Conservation (phyloP, 805 yeast genomes). For the Cyberlindnera sargentensis region DNA sequence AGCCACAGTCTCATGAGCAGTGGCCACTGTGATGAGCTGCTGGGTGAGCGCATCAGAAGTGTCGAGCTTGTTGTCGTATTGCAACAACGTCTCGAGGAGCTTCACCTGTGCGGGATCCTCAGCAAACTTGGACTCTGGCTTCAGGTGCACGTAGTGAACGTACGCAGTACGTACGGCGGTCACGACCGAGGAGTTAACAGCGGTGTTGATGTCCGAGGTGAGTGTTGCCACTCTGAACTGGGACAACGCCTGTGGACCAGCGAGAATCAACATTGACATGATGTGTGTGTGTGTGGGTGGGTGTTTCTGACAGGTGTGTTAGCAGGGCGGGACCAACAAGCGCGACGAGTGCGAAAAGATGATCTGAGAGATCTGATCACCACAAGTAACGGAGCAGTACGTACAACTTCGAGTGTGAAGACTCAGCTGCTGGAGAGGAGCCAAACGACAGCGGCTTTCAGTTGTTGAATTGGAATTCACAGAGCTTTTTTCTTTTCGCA, state of each 20-base stretch:
- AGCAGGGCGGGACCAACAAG: too few species aligned
- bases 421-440: too few species aligned
- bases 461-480: too few species aligned
- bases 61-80: constrained; percentile 68
- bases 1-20: constrained; percentile 24
- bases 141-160: constrained; percentile 73
- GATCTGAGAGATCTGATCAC: too few species aligned
- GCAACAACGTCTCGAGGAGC: constrained; percentile 55
- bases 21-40: constrained; percentile 32
- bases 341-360: too few species aligned
- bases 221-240: constrained; percentile 74
- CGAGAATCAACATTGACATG: constrained; percentile 46
- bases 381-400: too few species aligned
- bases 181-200: constrained; percentile 58
- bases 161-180: constrained; percentile 65
- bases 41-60: constrained; percentile 36
- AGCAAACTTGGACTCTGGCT: constrained; percentile 21
- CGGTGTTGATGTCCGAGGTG: constrained; percentile 62
- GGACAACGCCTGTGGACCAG: constrained; percentile 91
- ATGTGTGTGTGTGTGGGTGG: not conserved
- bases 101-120: constrained; percentile 31
- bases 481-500: too few species aligned
- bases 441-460: too few species aligned
- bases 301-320: not conserved
- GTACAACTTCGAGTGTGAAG: too few species aligned